Conservation (phyloP, 208 protist species). For the Acanthamoeba triangularis region DNA sequence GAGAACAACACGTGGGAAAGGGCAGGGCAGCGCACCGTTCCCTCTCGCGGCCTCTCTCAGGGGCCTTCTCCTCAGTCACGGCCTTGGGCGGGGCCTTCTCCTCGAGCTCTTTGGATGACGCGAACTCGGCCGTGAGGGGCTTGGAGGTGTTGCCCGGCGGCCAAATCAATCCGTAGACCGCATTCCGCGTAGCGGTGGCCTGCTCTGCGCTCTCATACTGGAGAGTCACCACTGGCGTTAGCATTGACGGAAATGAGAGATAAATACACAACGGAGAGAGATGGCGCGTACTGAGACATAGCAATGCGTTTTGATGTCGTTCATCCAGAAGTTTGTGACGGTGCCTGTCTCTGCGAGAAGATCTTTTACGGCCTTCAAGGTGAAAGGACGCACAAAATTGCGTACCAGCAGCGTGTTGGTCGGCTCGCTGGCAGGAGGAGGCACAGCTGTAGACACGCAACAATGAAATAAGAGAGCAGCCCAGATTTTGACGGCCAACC, state of each 20-base stretch:
- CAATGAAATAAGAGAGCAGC: background rate
- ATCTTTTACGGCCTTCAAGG: constrained; percentile 70
- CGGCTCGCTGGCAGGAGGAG: constrained; percentile 14
- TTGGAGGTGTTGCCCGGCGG: constrained; percentile 32
- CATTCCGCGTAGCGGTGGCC: constrained; percentile 13
- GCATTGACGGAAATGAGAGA: background rate
- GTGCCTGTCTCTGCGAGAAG: constrained; percentile 66
- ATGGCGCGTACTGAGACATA: constrained; percentile 59
- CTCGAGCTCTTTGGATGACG: background rate
- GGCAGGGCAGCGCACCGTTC: constrained; percentile 6
- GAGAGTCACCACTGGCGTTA: background rate
- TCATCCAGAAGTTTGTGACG: constrained; percentile 73
- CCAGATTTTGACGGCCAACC: background rate
- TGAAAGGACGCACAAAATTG: constrained; percentile 79
- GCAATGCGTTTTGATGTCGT: constrained; percentile 78
- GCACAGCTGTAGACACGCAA: background rate
- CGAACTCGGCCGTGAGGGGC: constrained; percentile 67
- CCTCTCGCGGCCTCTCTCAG: constrained; percentile 21
- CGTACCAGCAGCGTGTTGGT: constrained; percentile 77
- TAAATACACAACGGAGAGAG: background rate
- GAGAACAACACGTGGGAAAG: background rate
- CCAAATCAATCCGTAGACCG: constrained; percentile 74
- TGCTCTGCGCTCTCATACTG: constrained; percentile 74
- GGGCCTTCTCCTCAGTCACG: background rate
- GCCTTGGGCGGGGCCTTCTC: background rate